Percentiles rank a stretch among this genome's conserved stretches.
phyloP scores from a whole-genome alignment of 1,139 yeast genomes.

The Blastobotrys serpentis region DNA sequence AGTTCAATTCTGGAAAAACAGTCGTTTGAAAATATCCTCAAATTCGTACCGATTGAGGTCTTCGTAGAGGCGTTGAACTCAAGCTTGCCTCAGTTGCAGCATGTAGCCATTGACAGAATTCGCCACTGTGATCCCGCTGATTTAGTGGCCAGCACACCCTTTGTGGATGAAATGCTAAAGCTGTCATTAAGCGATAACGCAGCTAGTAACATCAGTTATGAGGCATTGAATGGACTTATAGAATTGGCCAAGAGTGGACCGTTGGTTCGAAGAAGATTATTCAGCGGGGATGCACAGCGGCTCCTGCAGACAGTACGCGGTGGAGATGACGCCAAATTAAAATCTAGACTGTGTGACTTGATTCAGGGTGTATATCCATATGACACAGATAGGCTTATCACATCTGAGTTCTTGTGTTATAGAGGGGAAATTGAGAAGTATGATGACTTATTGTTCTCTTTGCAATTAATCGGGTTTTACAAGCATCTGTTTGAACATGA shows the following conservation, averaged over 20 bases:
- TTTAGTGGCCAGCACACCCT: slow-evolving; percentile 25
- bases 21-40: slow-evolving; percentile 25
- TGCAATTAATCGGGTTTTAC: slow-evolving; percentile 27
- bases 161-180: slow-evolving; percentile 23
- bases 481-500: slow-evolving; percentile 23
- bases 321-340: slow-evolving; percentile 20
- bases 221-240: slow-evolving; percentile 19
- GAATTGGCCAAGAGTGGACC: slow-evolving; percentile 25
- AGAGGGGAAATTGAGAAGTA: slow-evolving; percentile 19
- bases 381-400: slow-evolving; percentile 21
- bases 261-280: slow-evolving; percentile 28
- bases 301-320: slow-evolving; percentile 9
- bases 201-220: slow-evolving; percentile 5
- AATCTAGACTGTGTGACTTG: slow-evolving; percentile 26
- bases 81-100: slow-evolving; percentile 25
- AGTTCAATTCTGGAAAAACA: slow-evolving; percentile 25
- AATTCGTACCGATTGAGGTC: slow-evolving; percentile 24
- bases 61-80: slow-evolving; percentile 26
- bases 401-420: slow-evolving; percentile 21
- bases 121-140: slow-evolving; percentile 28
- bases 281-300: slow-evolving; percentile 23
- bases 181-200: slow-evolving; percentile 18
- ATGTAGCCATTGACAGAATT: slow-evolving; percentile 24
- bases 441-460: slow-evolving; percentile 14
- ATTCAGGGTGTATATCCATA: slow-evolving; percentile 23